Conservation (phyloP, 495 filamentous ascomycete genomes). For the Cairneyella variabilis region DNA sequence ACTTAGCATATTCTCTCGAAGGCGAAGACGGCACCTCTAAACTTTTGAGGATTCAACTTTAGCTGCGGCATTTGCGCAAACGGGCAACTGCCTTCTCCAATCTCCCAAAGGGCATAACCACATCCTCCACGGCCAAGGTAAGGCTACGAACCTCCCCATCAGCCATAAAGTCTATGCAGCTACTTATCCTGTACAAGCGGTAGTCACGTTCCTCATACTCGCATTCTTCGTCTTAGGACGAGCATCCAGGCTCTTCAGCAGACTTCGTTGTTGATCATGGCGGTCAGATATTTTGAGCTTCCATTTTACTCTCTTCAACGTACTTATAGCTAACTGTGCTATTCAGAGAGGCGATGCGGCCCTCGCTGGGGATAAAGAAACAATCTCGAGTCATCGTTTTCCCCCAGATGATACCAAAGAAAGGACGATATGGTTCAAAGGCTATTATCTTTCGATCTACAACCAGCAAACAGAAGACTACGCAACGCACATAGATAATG, state of each 20-base stretch:
- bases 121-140: neutral
- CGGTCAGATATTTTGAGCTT: conserved; percentile 7
- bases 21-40: conserved; percentile 6
- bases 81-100: neutral
- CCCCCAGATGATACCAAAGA: conserved; percentile 4
- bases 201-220: conserved; percentile 2
- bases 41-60: neutral
- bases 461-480: conserved; percentile 6
- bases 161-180: neutral
- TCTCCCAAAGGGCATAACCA: neutral
- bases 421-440: conserved; percentile 18
- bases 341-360: conserved; percentile 7
- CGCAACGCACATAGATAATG: neutral
- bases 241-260: neutral
- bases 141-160: conserved; percentile 1
- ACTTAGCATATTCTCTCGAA: conserved; percentile 8
- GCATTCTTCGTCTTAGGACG: conserved; percentile 3
- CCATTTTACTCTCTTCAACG: conserved; percentile 4
- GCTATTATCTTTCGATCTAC: conserved; percentile 14
- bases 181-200: conserved; percentile 3
- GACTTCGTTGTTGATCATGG: conserved; percentile 4
- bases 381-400: neutral
- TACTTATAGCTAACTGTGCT: conserved; percentile 9
- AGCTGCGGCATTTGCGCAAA: conserved; percentile 6
- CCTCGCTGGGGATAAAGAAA: conserved; percentile 5